Percentiles rank a stretch among this genome's conserved stretches.
phyloP scores from a whole-genome alignment of 2,329 filamentous ascomycete species.

The Phyllosticta capitalensis region DNA sequence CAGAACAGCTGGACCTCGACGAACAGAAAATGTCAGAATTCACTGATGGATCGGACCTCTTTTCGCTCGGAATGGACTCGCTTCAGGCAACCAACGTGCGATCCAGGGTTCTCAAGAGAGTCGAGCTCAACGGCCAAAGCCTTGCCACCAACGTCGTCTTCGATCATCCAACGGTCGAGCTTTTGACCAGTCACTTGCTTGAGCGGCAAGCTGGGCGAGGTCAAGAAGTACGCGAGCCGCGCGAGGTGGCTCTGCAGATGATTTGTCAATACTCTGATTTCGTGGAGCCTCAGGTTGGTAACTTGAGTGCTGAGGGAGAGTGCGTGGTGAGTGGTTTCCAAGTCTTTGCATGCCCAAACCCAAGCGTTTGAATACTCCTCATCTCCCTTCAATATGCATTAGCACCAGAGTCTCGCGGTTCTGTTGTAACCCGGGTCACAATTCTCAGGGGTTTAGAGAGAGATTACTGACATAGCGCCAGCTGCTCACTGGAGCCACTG shows the following conservation, averaged over 20 bases:
- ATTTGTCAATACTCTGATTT: conserved; percentile 34
- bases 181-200: conserved; percentile 34
- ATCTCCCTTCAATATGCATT: too few relatives aligned
- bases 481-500: conserved; percentile 53
- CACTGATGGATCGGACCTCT: conserved; percentile 50
- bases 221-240: conserved; percentile 22
- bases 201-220: conserved; percentile 30
- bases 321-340: background rate
- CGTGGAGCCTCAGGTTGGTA: background rate
- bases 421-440: too few relatives aligned
- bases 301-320: conserved; percentile 11
- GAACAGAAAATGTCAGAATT: conserved; percentile 42
- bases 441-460: too few relatives aligned
- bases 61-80: conserved; percentile 48
- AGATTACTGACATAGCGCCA: conserved; percentile 11
- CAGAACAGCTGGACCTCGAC: background rate
- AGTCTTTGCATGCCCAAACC: too few relatives aligned
- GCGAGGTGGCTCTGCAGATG: conserved; percentile 35
- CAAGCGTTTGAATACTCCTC: too few relatives aligned
- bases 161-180: conserved; percentile 41
- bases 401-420: too few relatives aligned
- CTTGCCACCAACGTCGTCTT: conserved; percentile 48
- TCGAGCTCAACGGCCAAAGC: conserved; percentile 37
- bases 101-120: conserved; percentile 38
- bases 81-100: conserved; percentile 50